These are phyloP conservation scores for Viola pubescens DNA, from an alignment of 441 rosid genomes.

Conservation along the genomic window DNA sequence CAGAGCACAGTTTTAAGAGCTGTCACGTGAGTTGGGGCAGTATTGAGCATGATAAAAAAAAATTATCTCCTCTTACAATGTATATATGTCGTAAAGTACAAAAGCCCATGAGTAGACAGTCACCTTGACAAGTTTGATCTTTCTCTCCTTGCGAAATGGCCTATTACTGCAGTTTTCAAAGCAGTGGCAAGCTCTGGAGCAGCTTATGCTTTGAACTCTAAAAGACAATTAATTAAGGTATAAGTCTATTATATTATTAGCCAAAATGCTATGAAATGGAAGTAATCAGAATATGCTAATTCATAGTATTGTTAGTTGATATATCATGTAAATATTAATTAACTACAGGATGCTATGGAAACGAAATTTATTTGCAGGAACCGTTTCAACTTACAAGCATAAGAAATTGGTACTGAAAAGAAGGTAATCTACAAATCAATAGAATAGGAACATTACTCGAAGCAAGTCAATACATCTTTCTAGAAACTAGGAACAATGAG, in stretches of 20 bases:
- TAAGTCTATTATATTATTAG: not conserved
- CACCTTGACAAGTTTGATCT: slow-evolving; percentile 75
- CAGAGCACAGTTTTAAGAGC: too few relatives aligned
- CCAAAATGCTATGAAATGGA: slow-evolving; percentile 2
- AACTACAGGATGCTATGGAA: not conserved
- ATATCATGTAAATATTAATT: slow-evolving; percentile 1
- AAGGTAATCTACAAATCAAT: too few relatives aligned
- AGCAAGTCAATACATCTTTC: too few relatives aligned
- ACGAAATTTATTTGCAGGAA: too few relatives aligned
- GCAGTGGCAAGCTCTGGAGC: slow-evolving; percentile 83
- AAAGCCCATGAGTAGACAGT: too few relatives aligned
- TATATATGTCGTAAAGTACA: not conserved
- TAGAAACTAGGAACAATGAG: slow-evolving; percentile 10
- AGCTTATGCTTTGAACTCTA: slow-evolving; percentile 89
- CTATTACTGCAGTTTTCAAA: slow-evolving; percentile 78
- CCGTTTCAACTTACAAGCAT: not conserved
- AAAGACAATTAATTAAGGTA: not conserved
- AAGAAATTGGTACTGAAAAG: not conserved
- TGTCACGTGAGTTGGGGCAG: too few relatives aligned
- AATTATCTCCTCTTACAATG: too few relatives aligned
- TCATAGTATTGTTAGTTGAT: not conserved
- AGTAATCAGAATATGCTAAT: slow-evolving; percentile 1
- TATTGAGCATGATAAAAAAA: too few relatives aligned
- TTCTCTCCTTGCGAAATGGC: slow-evolving; percentile 90
- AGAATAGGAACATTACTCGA: not conserved